Conservation (phyloP, 768 basidiomycete species). For the Termitomyces sp. region DNA sequence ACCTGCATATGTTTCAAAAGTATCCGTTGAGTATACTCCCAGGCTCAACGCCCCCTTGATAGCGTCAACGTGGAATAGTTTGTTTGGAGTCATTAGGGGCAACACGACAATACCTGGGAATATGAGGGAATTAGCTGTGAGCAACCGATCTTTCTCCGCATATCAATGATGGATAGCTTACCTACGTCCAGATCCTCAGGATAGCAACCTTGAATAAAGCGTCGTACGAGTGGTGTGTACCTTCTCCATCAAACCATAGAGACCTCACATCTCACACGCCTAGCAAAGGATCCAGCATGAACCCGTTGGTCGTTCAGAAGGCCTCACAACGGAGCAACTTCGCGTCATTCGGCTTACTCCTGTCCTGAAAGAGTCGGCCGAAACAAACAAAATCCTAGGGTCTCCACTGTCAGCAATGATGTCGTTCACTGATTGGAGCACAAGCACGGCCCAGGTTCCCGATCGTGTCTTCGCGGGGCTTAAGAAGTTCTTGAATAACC, state of each 20-base stretch:
- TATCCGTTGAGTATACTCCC: neutral
- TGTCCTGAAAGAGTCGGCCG: constrained; percentile 11
- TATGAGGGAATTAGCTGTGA: constrained; percentile 37
- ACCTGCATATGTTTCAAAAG: neutral
- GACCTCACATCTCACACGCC: neutral
- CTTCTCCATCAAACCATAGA: neutral
- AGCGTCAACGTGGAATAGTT: constrained; percentile 33
- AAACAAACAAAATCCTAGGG: constrained; percentile 19
- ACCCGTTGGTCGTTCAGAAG: constrained; percentile 30
- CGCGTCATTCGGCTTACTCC: constrained; percentile 25
- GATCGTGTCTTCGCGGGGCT: constrained; percentile 23
- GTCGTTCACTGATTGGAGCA: constrained; percentile 29
- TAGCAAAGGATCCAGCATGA: constrained; percentile 30
- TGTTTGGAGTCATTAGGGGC: constrained; percentile 30
- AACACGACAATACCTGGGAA: constrained; percentile 27
- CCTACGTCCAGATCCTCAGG: constrained; percentile 24
- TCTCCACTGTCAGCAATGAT: constrained; percentile 25
- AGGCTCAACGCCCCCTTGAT: constrained; percentile 30
- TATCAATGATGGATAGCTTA: neutral
- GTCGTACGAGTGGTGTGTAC: constrained; percentile 27
- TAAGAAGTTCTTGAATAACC: constrained; percentile 22
- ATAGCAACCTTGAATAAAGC: constrained; percentile 28
- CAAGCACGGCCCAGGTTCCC: constrained; percentile 24
- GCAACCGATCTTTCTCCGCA: constrained; percentile 2
- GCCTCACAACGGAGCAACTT: constrained; percentile 29